Evolutionary conservation across 2,329 filamentous ascomycete genomes (phyloP).

Genomic region (Aspergillus costaricaensis): DNA sequence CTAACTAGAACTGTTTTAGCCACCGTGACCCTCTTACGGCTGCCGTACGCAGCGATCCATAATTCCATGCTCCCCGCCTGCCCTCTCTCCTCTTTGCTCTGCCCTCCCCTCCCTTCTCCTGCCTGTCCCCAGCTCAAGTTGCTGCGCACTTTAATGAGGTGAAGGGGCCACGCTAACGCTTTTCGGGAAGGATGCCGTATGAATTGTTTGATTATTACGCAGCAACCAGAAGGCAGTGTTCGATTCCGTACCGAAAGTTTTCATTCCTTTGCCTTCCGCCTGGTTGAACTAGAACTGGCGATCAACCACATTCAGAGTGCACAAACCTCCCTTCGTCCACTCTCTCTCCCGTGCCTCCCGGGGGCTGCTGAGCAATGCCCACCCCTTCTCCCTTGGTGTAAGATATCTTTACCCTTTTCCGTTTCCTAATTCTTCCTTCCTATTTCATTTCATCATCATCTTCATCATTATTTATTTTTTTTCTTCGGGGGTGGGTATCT

Average conservation of each 20-base stretch:
- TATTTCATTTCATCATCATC: background rate
- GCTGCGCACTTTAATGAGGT: background rate
- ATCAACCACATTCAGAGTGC: slow-evolving; percentile 32
- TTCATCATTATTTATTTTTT: background rate
- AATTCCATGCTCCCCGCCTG: slow-evolving; percentile 6
- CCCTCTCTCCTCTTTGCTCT: background rate
- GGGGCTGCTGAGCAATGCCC: slow-evolving; percentile 26
- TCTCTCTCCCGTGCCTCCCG: slow-evolving; percentile 23
- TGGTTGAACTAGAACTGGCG: slow-evolving; percentile 27
- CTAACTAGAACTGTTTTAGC: background rate
- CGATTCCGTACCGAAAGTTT: slow-evolving; percentile 19
- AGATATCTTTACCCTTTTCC: slow-evolving; percentile 19
- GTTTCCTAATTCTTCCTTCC: slow-evolving; percentile 10
- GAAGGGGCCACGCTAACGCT: background rate
- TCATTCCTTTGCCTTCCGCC: slow-evolving; percentile 33
- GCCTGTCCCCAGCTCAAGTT: background rate
- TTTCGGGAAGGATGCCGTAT: slow-evolving; percentile 10
- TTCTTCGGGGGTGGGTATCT: slow-evolving; percentile 5
- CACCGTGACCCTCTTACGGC: slow-evolving; percentile 4
- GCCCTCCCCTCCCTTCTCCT: background rate
- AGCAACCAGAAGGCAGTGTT: slow-evolving; percentile 1
- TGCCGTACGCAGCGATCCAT: slow-evolving; percentile 9
- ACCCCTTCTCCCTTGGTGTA: slow-evolving; percentile 21
- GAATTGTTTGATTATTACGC: slow-evolving; percentile 17
- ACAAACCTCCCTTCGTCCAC: slow-evolving; percentile 26